phyloP scores from a whole-genome alignment of 2,329 filamentous ascomycete species.

The Pseudopithomyces maydicus region DNA sequence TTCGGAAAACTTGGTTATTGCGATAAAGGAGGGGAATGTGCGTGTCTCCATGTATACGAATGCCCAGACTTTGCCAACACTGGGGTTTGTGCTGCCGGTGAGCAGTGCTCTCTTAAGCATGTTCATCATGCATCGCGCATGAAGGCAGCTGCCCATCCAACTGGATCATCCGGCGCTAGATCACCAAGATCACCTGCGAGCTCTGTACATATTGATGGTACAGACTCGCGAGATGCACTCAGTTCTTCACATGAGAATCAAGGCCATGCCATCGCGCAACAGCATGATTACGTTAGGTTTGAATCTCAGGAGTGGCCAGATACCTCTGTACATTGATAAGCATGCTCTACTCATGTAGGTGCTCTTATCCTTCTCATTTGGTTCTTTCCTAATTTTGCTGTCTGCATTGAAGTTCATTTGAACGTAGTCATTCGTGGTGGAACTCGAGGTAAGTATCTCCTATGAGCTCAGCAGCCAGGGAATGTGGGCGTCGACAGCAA shows the following conservation, averaged over 20 bases:
- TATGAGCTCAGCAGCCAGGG: neutral
- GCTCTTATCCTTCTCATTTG: neutral
- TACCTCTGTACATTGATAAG: neutral
- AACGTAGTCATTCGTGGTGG: neutral
- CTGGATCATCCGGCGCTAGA: neutral
- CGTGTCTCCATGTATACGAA: conserved; percentile 86
- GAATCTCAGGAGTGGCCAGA: conserved; percentile 21
- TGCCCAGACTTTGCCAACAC: conserved; percentile 95
- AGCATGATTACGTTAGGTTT: conserved; percentile 38
- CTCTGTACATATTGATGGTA: neutral
- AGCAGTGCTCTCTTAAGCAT: conserved; percentile 84
- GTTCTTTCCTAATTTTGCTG: conserved; percentile 4
- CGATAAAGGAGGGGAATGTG: conserved; percentile 76
- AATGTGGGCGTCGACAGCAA: neutral
- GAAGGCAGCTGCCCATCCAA: conserved; percentile 14
- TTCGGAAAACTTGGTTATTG: conserved; percentile 92
- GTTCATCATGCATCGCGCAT: conserved; percentile 60
- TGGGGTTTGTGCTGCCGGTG: conserved; percentile 74
- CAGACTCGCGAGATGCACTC: conserved; percentile 2
- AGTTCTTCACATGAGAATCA: conserved; percentile 2
- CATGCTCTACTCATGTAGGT: conserved; percentile 18
- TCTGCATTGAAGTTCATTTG: neutral
- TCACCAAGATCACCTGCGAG: neutral
- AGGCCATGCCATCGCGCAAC: conserved; percentile 32
- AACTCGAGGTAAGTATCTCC: neutral